phyloP scores from a whole-genome alignment of 2,329 filamentous ascomycete genomes.

The Colletotrichum gigasporum region DNA sequence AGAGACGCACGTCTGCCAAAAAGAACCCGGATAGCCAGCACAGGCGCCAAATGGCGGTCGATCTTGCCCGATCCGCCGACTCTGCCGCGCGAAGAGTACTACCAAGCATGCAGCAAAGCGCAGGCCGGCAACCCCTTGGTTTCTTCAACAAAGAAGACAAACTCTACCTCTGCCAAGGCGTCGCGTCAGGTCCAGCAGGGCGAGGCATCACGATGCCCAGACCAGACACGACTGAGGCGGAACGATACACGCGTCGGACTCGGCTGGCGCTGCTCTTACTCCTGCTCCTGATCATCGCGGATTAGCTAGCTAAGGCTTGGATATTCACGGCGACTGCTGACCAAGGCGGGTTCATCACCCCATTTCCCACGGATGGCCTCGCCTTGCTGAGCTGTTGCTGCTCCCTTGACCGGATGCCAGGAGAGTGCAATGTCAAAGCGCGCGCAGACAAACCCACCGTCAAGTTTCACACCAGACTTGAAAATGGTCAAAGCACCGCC shows the following conservation, averaged over 20 bases:
- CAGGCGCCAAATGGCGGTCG: not conserved
- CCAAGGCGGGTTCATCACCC: not conserved
- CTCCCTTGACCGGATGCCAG: not conserved
- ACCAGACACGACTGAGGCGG: not conserved
- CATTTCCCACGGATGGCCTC: not conserved
- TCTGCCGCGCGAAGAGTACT: not conserved
- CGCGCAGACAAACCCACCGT: conserved; percentile 22
- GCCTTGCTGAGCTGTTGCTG: not conserved
- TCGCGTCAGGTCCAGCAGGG: not conserved
- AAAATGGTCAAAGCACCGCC: conserved; percentile 28
- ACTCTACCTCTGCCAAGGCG: not conserved
- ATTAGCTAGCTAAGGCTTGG: not conserved
- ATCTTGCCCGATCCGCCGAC: not conserved
- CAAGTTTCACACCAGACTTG: conserved; percentile 28
- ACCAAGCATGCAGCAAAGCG: no score
- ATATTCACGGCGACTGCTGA: not conserved
- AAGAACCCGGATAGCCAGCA: not conserved
- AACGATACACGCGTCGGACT: not conserved
- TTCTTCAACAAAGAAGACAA: not conserved
- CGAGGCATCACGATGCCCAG: not conserved
- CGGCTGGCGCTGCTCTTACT: not conserved
- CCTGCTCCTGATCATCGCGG: not conserved
- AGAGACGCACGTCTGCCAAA: not conserved
- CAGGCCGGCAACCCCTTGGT: not conserved
- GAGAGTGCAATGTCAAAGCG: conserved; percentile 26